A percentile compares a stretch with the other conserved stretches of the same genome.
These are phyloP conservation scores for Taphrina pruni DNA, from an alignment of 1,139 yeast species.

Conservation along the genomic window DNA sequence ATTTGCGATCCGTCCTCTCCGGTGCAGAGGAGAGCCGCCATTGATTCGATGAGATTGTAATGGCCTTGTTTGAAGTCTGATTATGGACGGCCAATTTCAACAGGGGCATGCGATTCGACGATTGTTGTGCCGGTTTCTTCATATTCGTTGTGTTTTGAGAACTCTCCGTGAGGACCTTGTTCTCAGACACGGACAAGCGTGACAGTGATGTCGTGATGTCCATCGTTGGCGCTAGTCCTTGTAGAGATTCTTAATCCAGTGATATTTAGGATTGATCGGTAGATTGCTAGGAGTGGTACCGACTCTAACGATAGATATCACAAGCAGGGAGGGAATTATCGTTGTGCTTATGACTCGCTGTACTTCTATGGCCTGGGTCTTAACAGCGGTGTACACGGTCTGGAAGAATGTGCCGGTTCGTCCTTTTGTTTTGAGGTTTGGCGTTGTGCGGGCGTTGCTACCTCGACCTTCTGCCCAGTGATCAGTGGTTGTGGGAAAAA, in stretches of 20 bases:
- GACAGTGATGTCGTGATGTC: conserved; percentile 34
- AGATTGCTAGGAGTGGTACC: too few relatives aligned
- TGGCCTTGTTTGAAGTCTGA: conserved; percentile 44
- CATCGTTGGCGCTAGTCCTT: background rate
- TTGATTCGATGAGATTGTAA: conserved; percentile 37
- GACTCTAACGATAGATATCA: too few relatives aligned
- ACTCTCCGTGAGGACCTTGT: conserved; percentile 18
- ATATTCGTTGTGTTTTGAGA: conserved; percentile 21
- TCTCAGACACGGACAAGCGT: conserved; percentile 33
- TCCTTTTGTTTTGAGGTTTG: conserved; percentile 16
- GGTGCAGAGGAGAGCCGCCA: conserved; percentile 26
- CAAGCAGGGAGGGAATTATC: too few relatives aligned
- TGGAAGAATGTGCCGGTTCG: background rate
- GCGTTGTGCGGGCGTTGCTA: conserved; percentile 11
- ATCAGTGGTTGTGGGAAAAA: too few relatives aligned
- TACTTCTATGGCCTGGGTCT: too few relatives aligned
- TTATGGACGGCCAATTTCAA: conserved; percentile 50
- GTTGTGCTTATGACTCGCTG: too few relatives aligned
- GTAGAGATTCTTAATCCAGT: background rate
- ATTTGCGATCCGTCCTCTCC: conserved; percentile 25
- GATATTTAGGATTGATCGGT: too few relatives aligned
- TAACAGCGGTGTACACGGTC: background rate
- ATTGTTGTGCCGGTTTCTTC: conserved; percentile 10
- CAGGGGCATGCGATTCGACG: conserved; percentile 48
- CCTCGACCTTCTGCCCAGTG: too few relatives aligned